A percentile compares a stretch with the other conserved stretches of the same genome.
Evolutionary conservation across 768 basidiomycete genomes (phyloP).

Genomic region (Podaxis sp.): DNA sequence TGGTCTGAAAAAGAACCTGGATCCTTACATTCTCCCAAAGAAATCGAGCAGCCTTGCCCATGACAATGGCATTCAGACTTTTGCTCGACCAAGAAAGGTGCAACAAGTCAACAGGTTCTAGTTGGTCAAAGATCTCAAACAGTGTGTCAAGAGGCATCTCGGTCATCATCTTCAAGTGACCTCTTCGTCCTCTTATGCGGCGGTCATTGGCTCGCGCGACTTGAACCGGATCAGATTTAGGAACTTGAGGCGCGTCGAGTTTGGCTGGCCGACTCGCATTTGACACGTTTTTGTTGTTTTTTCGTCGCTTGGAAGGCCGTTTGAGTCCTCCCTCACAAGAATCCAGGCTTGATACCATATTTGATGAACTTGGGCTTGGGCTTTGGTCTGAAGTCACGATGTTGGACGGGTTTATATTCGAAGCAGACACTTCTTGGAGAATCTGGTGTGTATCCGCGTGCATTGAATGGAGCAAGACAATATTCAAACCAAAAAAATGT

Average conservation of each 20-base stretch:
- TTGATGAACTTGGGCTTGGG: neutral
- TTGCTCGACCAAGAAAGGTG: slow-evolving; percentile 35
- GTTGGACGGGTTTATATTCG: neutral
- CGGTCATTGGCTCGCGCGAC: no score
- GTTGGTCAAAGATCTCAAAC: slow-evolving; percentile 36
- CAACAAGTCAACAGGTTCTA: slow-evolving; percentile 41
- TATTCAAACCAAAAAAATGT: slow-evolving; percentile 11
- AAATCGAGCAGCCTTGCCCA: slow-evolving; percentile 19
- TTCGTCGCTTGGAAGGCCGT: no score
- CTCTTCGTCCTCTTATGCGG: slow-evolving; percentile 19
- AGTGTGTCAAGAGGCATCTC: slow-evolving; percentile 35
- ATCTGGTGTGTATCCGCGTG: neutral
- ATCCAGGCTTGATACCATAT: neutral
- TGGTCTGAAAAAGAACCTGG: neutral
- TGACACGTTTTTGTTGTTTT: no score
- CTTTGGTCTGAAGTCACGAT: neutral
- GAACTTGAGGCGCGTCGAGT: no score
- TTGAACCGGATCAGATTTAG: no score
- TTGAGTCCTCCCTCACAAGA: no score
- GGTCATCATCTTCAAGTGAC: slow-evolving; percentile 25
- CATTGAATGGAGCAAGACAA: neutral
- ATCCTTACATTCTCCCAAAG: slow-evolving; percentile 32
- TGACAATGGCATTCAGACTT: slow-evolving; percentile 30
- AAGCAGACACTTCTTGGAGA: neutral
- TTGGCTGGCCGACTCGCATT: no score